These are phyloP conservation scores for Metschnikowia similis DNA, from an alignment of 805 yeast species.

Conservation along the genomic window DNA sequence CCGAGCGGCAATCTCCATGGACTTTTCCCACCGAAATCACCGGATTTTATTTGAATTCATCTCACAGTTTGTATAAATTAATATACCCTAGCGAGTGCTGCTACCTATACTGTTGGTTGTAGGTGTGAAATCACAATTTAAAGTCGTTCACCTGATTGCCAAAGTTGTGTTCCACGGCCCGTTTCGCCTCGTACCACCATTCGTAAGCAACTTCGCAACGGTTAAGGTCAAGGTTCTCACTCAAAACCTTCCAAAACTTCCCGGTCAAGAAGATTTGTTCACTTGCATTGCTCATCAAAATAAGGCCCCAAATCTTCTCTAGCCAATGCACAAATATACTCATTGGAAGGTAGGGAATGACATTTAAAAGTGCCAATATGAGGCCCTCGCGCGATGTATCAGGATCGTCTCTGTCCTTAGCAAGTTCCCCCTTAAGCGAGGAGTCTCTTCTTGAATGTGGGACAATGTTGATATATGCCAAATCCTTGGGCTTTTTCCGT, in stretches of 20 bases:
- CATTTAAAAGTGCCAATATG: conserved; percentile 42
- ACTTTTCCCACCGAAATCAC: background rate
- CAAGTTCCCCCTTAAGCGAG: background rate
- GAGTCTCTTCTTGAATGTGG: conserved; percentile 10
- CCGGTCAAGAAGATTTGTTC: conserved; percentile 40
- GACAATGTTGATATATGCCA: conserved; percentile 11
- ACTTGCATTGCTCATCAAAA: conserved; percentile 25
- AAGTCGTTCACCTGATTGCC: conserved; percentile 5
- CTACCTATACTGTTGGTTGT: background rate
- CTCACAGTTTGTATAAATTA: background rate
- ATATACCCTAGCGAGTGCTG: background rate
- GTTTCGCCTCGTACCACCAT: conserved; percentile 55
- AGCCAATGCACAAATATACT: conserved; percentile 45
- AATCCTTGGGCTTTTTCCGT: conserved; percentile 31
- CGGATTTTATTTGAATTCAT: background rate
- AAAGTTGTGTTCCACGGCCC: conserved; percentile 9
- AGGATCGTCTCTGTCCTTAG: conserved; percentile 23
- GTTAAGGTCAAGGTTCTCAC: conserved; percentile 56
- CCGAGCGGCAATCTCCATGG: background rate
- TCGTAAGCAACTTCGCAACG: conserved; percentile 50
- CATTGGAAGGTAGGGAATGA: conserved; percentile 51
- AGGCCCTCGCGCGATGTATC: conserved; percentile 48
- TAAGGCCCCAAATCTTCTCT: conserved; percentile 35
- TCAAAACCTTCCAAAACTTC: conserved; percentile 49
- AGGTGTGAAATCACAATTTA: conserved; percentile 5